Percentiles rank a stretch among this genome's conserved stretches.
Conservation (phyloP, 208 protist genomes). For the Naegleria fowleri region DNA sequence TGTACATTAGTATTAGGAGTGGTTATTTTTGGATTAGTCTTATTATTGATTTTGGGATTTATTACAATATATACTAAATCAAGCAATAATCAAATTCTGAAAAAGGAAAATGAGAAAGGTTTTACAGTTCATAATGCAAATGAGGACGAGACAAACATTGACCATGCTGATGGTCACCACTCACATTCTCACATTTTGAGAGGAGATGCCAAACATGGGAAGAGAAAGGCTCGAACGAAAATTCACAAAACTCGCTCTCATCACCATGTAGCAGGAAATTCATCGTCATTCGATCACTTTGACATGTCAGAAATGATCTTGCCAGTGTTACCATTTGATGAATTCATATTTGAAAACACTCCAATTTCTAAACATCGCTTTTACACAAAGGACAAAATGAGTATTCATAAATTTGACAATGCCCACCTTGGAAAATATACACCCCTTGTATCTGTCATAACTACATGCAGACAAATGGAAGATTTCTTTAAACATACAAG, state of each 20-base stretch:
- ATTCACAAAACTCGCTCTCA: neutral
- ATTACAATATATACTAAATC: neutral
- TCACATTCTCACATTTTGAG: neutral
- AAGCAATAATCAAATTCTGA: neutral
- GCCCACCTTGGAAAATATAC: neutral
- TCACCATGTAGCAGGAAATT: neutral
- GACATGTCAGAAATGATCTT: neutral
- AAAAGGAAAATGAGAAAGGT: neutral
- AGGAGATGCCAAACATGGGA: neutral
- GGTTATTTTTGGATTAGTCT: neutral
- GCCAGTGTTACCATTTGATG: neutral
- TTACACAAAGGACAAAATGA: neutral
- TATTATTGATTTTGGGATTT: neutral
- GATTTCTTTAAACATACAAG: neutral
- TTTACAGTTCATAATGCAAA: neutral
- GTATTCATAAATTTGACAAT: neutral
- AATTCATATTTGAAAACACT: neutral
- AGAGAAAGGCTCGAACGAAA: neutral
- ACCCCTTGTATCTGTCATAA: neutral
- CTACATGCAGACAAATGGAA: neutral
- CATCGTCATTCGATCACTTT: neutral
- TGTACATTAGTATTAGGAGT: neutral
- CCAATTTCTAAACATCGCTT: neutral
- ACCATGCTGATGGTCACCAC: neutral
- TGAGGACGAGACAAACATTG: neutral